Conservation (phyloP, 345 rosid genomes). For the Luvunga scandens region DNA sequence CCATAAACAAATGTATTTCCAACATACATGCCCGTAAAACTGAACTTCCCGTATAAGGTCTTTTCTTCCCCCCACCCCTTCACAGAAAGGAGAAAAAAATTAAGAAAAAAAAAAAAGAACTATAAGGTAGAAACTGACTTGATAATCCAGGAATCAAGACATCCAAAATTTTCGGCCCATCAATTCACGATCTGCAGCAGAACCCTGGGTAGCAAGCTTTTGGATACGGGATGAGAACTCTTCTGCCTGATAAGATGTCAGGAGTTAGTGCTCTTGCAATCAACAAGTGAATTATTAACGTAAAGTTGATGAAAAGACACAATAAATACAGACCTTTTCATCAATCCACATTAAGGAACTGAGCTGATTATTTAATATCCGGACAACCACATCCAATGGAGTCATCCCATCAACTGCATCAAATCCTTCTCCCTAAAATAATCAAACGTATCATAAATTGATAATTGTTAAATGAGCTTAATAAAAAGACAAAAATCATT, state of each 20-base stretch:
- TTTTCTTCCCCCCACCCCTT: too few species aligned
- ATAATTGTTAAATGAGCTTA: not conserved
- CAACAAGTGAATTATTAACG: not conserved
- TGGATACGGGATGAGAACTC: constrained; percentile 83
- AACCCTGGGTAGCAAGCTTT: constrained; percentile 72
- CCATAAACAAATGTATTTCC: too few species aligned
- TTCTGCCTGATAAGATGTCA: constrained; percentile 63
- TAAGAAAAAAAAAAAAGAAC: too few species aligned
- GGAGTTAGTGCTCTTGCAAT: constrained; percentile 7
- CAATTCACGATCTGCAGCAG: constrained; percentile 52
- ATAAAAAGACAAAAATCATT: not conserved
- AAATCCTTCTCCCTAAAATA: constrained; percentile 79
- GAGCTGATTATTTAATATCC: constrained; percentile 91
- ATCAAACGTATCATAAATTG: constrained; percentile 7
- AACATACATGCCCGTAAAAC: not conserved
- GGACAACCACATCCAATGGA: constrained; percentile 85
- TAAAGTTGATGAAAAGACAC: too few species aligned
- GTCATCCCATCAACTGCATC: constrained; percentile 76
- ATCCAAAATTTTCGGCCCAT: constrained; percentile 73
- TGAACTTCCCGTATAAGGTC: not conserved
- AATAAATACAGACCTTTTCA: constrained; percentile 59
- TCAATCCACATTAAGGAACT: constrained; percentile 98
- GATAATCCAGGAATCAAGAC: constrained; percentile 35
- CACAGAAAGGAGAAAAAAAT: too few species aligned
- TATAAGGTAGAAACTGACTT: not conserved